These are phyloP conservation scores for Novymonas esmeraldas DNA, from an alignment of 208 protist species.

Conservation along the genomic window DNA sequence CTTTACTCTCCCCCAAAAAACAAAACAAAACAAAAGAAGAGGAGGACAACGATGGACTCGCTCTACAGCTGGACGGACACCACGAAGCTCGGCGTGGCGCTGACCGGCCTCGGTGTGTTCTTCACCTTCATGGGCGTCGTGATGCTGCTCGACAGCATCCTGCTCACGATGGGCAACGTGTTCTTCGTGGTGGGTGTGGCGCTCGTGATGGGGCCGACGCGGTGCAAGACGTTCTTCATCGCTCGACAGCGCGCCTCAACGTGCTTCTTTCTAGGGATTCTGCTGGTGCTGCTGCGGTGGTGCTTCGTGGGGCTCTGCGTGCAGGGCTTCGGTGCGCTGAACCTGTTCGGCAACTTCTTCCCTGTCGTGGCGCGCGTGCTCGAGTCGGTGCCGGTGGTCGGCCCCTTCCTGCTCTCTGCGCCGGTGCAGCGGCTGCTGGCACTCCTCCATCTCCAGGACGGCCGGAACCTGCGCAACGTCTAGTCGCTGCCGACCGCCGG, in stretches of 20 bases:
- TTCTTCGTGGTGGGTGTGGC: constrained; percentile 87
- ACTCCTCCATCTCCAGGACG: constrained; percentile 42
- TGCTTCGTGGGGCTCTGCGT: constrained; percentile 83
- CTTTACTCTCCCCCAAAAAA: too few species aligned
- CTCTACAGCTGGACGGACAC: constrained; percentile 89
- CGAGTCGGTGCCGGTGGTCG: constrained; percentile 85
- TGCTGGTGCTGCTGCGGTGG: constrained; percentile 80
- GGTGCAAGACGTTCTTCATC: constrained; percentile 87
- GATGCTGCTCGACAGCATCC: constrained; percentile 81
- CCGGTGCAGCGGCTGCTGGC: constrained; percentile 61
- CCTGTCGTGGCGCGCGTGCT: constrained; percentile 85
- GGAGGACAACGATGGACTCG: constrained; percentile 79
- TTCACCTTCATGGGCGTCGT: constrained; percentile 82
- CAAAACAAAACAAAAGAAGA: too few species aligned
- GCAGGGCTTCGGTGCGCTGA: constrained; percentile 86
- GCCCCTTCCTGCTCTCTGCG: constrained; percentile 66
- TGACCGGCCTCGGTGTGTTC: constrained; percentile 83
- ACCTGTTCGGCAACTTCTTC: constrained; percentile 93
- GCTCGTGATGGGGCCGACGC: constrained; percentile 80
- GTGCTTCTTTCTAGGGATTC: constrained; percentile 89
- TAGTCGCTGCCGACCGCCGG: too few species aligned
- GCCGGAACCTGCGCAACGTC: constrained; percentile 63
- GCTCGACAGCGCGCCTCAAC: constrained; percentile 64
- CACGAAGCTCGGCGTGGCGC: constrained; percentile 88
- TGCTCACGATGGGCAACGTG: constrained; percentile 92